Conservation (phyloP, 2,329 filamentous ascomycete genomes). For the Arthrobotrys entomopaga region DNA sequence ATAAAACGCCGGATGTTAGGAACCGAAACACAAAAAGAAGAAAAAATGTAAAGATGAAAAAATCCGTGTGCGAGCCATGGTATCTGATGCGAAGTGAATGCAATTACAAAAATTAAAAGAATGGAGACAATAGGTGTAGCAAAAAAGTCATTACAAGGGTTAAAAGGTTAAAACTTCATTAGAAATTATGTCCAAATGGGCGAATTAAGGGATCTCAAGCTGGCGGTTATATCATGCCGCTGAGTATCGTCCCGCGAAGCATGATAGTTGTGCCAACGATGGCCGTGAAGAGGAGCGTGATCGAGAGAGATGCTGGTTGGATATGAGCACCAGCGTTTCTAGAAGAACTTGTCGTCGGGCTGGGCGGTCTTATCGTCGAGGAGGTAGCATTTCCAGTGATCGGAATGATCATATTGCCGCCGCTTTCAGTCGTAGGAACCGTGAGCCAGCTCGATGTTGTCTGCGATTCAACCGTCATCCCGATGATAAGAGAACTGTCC, state of each 20-base stretch:
- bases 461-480: neutral
- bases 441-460: neutral
- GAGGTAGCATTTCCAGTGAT: conserved; percentile 8
- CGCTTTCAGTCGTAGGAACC: neutral
- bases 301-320: conserved; percentile 35
- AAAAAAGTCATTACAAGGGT: no score
- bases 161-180: no score
- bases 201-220: neutral
- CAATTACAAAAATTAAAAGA: conserved; percentile 5
- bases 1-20: conserved; percentile 17
- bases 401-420: conserved; percentile 11
- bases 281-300: conserved; percentile 33
- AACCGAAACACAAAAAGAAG: neutral
- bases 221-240: conserved; percentile 22
- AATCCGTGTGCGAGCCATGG: conserved; percentile 12
- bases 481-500: conserved; percentile 4
- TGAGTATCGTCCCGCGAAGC: conserved; percentile 38
- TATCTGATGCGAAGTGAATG: conserved; percentile 29
- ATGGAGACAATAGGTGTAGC: neutral
- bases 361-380: conserved; percentile 9
- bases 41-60: conserved; percentile 10
- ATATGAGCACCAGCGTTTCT: conserved; percentile 27
- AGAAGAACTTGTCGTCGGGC: conserved; percentile 13
- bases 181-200: conserved; percentile 35
- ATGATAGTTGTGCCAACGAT: conserved; percentile 39